Evolutionary conservation across 352 stramenopile genomes (phyloP).

Genomic region (Globisporangium cystogenes): DNA sequence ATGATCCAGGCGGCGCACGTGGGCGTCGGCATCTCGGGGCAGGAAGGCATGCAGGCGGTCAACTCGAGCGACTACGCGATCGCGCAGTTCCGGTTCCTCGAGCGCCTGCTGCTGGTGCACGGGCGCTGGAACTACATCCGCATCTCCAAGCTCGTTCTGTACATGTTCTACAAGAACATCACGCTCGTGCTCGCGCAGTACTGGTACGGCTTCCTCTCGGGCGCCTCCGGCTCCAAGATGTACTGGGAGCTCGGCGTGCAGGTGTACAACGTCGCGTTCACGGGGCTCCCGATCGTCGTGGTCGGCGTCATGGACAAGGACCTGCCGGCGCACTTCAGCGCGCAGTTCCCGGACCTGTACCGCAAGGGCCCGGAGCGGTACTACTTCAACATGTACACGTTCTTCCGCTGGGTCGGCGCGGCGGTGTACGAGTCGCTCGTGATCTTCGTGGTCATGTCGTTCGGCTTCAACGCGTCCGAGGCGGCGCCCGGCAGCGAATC

Average conservation of each 20-base stretch:
- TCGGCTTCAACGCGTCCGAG: slow-evolving; percentile 68
- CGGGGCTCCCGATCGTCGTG: no score
- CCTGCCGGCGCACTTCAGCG: slow-evolving; percentile 60
- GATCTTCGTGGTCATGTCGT: slow-evolving; percentile 78
- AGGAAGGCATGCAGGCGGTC: slow-evolving; percentile 93
- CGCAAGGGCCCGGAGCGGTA: slow-evolving; percentile 50
- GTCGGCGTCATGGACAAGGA: slow-evolving; percentile 84
- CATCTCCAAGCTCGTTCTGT: slow-evolving; percentile 90
- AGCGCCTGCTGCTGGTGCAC: slow-evolving; percentile 89
- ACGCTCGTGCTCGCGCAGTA: no score
- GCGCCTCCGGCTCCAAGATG: no score
- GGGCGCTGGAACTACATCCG: slow-evolving; percentile 93
- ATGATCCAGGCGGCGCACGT: slow-evolving; percentile 95
- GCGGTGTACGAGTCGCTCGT: slow-evolving; percentile 76
- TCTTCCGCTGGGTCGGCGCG: slow-evolving; percentile 71
- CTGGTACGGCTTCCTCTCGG: no score
- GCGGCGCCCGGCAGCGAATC: slow-evolving; percentile 54
- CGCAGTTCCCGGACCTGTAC: slow-evolving; percentile 79
- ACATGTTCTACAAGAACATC: slow-evolving; percentile 97
- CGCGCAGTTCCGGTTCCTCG: slow-evolving; percentile 92
- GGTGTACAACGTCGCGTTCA: no score
- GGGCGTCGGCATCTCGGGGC: slow-evolving; percentile 90
- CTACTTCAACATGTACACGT: slow-evolving; percentile 80
- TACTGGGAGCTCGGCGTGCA: no score
- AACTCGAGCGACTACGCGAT: slow-evolving; percentile 95